Percentiles rank a stretch among this genome's conserved stretches.
phyloP scores from a whole-genome alignment of 192 early-diverging fungal species.

The Gaertneriomyces semiglobifer region DNA sequence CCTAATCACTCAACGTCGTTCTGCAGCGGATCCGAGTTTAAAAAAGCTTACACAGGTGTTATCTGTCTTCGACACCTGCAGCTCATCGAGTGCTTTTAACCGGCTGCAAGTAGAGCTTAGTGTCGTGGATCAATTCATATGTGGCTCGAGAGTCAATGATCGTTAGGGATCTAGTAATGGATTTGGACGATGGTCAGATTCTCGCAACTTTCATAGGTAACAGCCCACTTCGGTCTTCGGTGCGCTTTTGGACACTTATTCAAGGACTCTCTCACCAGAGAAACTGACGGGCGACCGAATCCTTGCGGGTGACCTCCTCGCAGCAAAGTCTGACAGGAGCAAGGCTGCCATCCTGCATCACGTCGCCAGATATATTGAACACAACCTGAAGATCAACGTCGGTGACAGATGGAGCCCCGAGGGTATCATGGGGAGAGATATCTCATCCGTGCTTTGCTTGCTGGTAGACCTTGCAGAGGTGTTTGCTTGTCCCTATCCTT shows the following conservation, averaged over 20 bases:
- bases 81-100: neutral
- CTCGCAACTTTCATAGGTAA: slow-evolving; percentile 28
- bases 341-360: slow-evolving; percentile 22
- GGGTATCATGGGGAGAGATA: slow-evolving; percentile 33
- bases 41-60: slow-evolving; percentile 21
- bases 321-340: slow-evolving; percentile 22
- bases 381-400: slow-evolving; percentile 22
- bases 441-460: slow-evolving; percentile 27
- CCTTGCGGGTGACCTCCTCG: slow-evolving; percentile 20
- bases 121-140: slow-evolving; percentile 31
- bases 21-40: slow-evolving; percentile 18
- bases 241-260: neutral
- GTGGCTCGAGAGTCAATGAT: slow-evolving; percentile 17
- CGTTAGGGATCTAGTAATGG: slow-evolving; percentile 26
- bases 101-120: slow-evolving; percentile 23
- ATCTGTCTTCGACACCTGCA: neutral
- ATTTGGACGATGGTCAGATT: slow-evolving; percentile 27
- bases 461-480: slow-evolving; percentile 36
- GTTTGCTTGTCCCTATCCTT: slow-evolving; percentile 32
- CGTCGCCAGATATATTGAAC: slow-evolving; percentile 25
- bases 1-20: neutral
- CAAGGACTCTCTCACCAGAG: slow-evolving; percentile 8
- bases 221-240: no score
- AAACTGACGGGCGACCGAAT: slow-evolving; percentile 26
- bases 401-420: slow-evolving; percentile 27